Evolutionary conservation across 192 early-diverging fungal genomes (phyloP).

Genomic region (Mortierella claussenii): DNA sequence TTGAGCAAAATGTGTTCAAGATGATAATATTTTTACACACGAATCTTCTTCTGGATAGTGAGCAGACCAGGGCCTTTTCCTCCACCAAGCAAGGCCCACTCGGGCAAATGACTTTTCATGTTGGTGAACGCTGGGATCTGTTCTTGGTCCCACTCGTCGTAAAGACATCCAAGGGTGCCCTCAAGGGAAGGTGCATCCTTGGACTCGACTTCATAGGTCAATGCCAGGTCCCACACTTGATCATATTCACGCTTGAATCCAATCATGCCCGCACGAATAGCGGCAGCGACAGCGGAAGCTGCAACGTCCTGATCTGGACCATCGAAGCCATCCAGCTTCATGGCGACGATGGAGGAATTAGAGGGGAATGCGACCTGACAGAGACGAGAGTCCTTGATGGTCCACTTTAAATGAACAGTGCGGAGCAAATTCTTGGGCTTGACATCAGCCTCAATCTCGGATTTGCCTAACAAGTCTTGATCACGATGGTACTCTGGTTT

Average conservation of each 20-base stretch:
- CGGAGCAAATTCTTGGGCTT: conserved; percentile 27
- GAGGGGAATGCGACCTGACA: conserved; percentile 38
- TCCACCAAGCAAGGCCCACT: conserved; percentile 46
- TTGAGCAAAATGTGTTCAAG: background rate
- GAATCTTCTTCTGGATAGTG: conserved; percentile 34
- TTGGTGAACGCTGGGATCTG: conserved; percentile 59
- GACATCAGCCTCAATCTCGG: background rate
- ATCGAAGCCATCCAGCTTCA: conserved; percentile 33
- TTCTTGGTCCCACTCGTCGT: conserved; percentile 63
- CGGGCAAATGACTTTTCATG: conserved; percentile 50
- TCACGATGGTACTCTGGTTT: conserved; percentile 30
- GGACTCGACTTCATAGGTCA: conserved; percentile 24
- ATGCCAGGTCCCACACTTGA: conserved; percentile 22
- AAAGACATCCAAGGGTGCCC: conserved; percentile 53
- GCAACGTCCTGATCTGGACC: conserved; percentile 29
- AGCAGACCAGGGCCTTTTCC: conserved; percentile 46
- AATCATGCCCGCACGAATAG: conserved; percentile 10
- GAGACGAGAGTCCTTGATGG: conserved; percentile 42
- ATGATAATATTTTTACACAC: conserved; percentile 6
- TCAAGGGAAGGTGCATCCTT: conserved; percentile 29
- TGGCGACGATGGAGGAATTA: conserved; percentile 7
- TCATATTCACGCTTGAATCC: conserved; percentile 36
- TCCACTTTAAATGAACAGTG: conserved; percentile 35
- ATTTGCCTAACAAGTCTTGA: too few species aligned
- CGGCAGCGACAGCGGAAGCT: background rate